Percentiles rank a stretch among this genome's conserved stretches.
phyloP scores from a whole-genome alignment of 345 rosid genomes.

The Syzygium aqueum region DNA sequence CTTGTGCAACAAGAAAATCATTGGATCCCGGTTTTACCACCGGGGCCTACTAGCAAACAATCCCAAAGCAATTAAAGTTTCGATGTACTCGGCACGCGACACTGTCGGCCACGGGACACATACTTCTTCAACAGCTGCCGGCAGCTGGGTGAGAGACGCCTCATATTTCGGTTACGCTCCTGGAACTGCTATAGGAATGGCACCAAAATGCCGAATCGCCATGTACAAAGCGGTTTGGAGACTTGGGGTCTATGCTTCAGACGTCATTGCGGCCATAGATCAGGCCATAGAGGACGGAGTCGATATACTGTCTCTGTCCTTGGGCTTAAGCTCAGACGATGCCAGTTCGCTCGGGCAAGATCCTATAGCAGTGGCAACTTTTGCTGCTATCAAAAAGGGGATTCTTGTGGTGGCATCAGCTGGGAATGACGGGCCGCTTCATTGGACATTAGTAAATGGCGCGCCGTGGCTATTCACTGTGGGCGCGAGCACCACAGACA shows the following conservation, averaged over 20 bases:
- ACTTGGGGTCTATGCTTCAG: conserved; percentile 20
- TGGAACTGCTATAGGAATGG: conserved; percentile 27
- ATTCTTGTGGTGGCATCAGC: conserved; percentile 37
- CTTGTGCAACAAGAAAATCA: conserved; percentile 33
- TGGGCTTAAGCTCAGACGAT: conserved; percentile 1
- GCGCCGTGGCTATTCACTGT: conserved; percentile 36
- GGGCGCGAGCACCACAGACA: conserved; percentile 27
- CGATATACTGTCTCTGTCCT: conserved; percentile 30
- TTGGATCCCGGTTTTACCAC: conserved; percentile 29
- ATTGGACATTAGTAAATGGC: conserved; percentile 21
- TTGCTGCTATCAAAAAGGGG: conserved; percentile 26
- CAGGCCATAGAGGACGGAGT: conserved; percentile 41
- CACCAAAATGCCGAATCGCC: conserved; percentile 29
- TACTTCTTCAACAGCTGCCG: conserved; percentile 40
- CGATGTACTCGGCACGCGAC: conserved; percentile 21
- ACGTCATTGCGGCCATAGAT: conserved; percentile 42
- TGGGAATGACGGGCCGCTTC: conserved; percentile 29
- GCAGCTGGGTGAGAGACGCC: conserved; percentile 20
- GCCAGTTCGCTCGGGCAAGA: conserved; percentile 12
- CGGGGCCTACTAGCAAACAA: conserved; percentile 26
- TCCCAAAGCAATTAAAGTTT: conserved; percentile 8
- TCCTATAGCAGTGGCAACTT: conserved; percentile 29
- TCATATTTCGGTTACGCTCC: conserved; percentile 36
- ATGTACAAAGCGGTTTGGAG: conserved; percentile 31
- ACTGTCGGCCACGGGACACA: conserved; percentile 38